Base-by-base conservation (phyloP, 2,329 filamentous ascomycete genomes). In the Capronia americana region DNA sequence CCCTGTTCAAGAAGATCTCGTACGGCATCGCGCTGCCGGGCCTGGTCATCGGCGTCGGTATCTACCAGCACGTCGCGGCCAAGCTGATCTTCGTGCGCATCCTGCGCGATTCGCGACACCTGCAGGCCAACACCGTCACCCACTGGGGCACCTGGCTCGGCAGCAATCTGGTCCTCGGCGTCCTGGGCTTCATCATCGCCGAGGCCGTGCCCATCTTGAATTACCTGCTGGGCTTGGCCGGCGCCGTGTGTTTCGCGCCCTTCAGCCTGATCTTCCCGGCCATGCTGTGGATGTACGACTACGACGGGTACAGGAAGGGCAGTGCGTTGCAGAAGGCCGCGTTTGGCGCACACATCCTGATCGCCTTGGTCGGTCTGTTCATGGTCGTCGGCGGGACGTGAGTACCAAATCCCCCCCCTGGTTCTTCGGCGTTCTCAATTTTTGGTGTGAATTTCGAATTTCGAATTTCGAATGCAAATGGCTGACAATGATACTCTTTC, bases 81-180 rank as follows among this genome's bases (percentile, higher is more conserved):
- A 87, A 87, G 71, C 86, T 86, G 70, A 74, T 85, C 57, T 87
- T 87, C 71, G 84, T 87, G 17, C 82, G 85, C 4, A 79, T 86
- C 23, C 76, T 87, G 17, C 79, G 85, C 20, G 78, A 83, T 66
- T 83, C 83, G 1, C 72, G 67, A 2, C 85, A 87, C 71, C 75
- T 87, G 5, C 83, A 85, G 70, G 74, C 77, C n/a, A 85, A 85
- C 74, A 83, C 81, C 0, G 10, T 79, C 14, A 71, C 82, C 0
- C 85, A 87, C 69, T 86, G 84, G 84, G 74, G 70, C 0, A 82
- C 80, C 0, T 87, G 85, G 85, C 72, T 86, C 0, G 74, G 77
- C 10, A 82, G 81, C 63, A 84, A 11, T 56, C 69, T 79, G 23
- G 73, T 46, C 10, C 56, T 71, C 6, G 62, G 59, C 3, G 30